Evolutionary conservation across 805 yeast species (phyloP), one percentile per base, ranked within the genome.

Genomic region (Yueomyces sp.): DNA sequence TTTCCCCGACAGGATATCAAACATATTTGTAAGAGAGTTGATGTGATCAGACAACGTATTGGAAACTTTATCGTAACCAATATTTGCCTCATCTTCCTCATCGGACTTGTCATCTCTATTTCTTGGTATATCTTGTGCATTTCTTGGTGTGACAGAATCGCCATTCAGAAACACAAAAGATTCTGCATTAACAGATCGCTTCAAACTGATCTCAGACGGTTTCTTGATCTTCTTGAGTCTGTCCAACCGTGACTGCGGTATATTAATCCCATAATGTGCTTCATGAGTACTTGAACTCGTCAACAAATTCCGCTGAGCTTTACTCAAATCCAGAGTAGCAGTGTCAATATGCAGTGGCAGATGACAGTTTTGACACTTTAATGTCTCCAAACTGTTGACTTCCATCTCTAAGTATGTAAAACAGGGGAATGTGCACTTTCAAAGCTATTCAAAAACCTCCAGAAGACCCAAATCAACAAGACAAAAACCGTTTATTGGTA

Each of bases 1-100:
- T 47, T 82, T 80, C 4, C 74, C 68, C 0, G 92, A 80, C 4
- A 90, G 62, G 2, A 83, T 68, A 48, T 81, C 80, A 57, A 85
- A 87, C 2, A 90, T 72, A 36, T 74, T 75, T 2, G 76, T 76
- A 33, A 86, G 58, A 0, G 77, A 69, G 40, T 71, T 70, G 27
- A 77, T 60, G 39, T 78, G 62, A 4, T 66, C 63, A 0, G 82
- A 73, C 2, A 77, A 64, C 0, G 70, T 64, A 40, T 43, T 44
- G 2, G 29, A 45, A 39, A 53, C 28, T 40, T 51, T 44, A 51
- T 52, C 45, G 47, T 46, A 43, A 27, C 29, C 43, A 28, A 44
- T 43, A 7, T 52, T 54, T 11, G 46, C 52, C 11, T 60, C 63
- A 28, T 62, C 52, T 41, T 62, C 68, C 28, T 63, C 47, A 60